Evolutionary conservation across 108 stramenopile species (phyloP).

Genomic region (Cylindrotheca fusiformis): DNA sequence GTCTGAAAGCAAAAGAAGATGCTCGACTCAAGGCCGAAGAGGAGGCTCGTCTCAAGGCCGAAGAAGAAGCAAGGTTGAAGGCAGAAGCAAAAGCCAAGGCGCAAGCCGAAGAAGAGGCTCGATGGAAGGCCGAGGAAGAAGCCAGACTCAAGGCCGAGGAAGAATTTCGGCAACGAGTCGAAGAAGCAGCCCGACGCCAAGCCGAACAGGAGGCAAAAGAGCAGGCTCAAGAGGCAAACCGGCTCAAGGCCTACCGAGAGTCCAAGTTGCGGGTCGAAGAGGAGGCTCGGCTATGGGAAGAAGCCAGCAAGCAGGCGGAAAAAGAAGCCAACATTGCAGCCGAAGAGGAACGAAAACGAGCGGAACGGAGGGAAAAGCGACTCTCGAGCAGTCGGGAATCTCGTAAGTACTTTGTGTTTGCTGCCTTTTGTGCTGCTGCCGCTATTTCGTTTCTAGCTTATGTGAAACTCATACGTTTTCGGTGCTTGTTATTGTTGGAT

Average conservation of each 20-base stretch:
- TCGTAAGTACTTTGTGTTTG: too few relatives aligned
- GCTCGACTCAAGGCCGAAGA: not conserved
- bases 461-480: too few relatives aligned
- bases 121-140: not conserved
- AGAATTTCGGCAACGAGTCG: not conserved
- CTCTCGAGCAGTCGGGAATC: not conserved
- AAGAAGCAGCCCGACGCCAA: not conserved
- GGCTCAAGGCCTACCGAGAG: not conserved
- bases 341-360: not conserved
- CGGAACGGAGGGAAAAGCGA: not conserved
- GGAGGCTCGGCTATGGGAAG: not conserved
- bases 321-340: not conserved
- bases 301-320: not conserved
- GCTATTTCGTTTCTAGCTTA: too few relatives aligned
- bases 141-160: conserved; percentile 1
- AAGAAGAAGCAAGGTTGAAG: not conserved
- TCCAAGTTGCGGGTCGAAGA: not conserved
- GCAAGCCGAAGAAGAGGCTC: not conserved
- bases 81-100: not conserved
- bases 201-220: not conserved
- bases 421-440: too few relatives aligned
- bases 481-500: too few relatives aligned
- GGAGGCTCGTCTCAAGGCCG: not conserved
- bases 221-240: not conserved
- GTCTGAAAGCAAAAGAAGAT: not conserved